Base-by-base conservation (phyloP, 805 yeast genomes). In the Zygosaccharomyces rouxii region DNA sequence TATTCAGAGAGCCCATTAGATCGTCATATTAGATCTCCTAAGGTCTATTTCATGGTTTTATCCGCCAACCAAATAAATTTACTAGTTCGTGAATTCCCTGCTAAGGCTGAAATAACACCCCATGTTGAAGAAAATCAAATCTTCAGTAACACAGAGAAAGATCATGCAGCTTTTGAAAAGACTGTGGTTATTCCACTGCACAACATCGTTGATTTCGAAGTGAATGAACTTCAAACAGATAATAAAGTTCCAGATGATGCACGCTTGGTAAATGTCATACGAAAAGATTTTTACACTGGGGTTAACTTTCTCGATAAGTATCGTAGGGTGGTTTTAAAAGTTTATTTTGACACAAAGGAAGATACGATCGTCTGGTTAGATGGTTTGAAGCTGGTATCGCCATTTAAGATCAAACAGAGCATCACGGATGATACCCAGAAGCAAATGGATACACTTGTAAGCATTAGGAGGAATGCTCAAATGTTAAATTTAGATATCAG, bases 351-450 rank as follows among this genome's bases (percentile, higher is more conserved):
- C 50, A 83, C 87, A 1, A 76, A 77, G 53, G 87, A 83, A 42
- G 75, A 79, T 42, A 80, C 84, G 38, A 79, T 77, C 46, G 78
- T 82, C 6, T 88, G 95, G 95, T 69, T 84, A 30, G 95, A 88
- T 66, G 96, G 95, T 0, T 64, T 87, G 47, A 80, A 79, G 57
- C 68, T 80, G 60, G 59, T 80, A 30, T 68, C 74, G 18, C 46
- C 71, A 58, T 44, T 50, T 48, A 46, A 61, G 56, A 19, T 67
- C 59, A 46, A 50, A 22, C 44, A 47, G 11, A 47, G 52, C 30
- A 52, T 76, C 14, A 75, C 81, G 1, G 61, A 59, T 0, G 79
- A 73, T 16, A 71, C 83, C 5, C 63, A 64, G 47, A 59, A 56
- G 18, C 81, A 79, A 53, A 65, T 78, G 13, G 66, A 67, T 3